Percentiles rank a stretch among this genome's conserved stretches.
Evolutionary conservation across 768 basidiomycete species (phyloP).

Genomic region (Mycena rebaudengoi): DNA sequence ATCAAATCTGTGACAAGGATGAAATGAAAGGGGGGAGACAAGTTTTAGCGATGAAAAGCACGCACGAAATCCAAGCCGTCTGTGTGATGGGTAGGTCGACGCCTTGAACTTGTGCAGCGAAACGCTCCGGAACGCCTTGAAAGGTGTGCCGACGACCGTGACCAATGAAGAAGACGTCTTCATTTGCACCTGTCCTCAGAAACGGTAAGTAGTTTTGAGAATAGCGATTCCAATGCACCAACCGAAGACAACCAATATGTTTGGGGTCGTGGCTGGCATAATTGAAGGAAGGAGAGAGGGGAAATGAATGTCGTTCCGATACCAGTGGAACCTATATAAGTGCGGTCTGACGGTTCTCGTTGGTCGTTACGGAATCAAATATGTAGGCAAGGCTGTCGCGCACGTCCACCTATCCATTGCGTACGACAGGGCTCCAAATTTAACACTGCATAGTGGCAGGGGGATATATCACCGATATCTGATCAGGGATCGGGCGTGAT

Average conservation of each 20-base stretch:
- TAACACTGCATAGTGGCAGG: too few species aligned
- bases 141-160: slow-evolving; percentile 2
- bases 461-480: too few species aligned
- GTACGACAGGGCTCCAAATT: too few species aligned
- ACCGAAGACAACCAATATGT: slow-evolving; percentile 4
- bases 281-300: neutral
- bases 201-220: neutral
- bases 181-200: neutral
- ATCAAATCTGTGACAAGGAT: neutral
- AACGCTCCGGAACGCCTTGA: neutral
- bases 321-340: too few species aligned
- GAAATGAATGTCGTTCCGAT: neutral
- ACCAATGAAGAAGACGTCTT: slow-evolving; percentile 3
- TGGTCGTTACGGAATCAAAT: too few species aligned
- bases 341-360: too few species aligned
- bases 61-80: slow-evolving; percentile 9
- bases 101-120: slow-evolving; percentile 2
- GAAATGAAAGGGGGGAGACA: neutral
- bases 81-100: neutral
- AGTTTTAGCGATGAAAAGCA: neutral
- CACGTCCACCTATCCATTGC: too few species aligned
- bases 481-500: too few species aligned
- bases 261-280: slow-evolving; percentile 8
- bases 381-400: too few species aligned
- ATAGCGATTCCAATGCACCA: neutral